Evolutionary conservation across 208 protist species (phyloP).

Genomic region (Sergeia podlipaevii): DNA sequence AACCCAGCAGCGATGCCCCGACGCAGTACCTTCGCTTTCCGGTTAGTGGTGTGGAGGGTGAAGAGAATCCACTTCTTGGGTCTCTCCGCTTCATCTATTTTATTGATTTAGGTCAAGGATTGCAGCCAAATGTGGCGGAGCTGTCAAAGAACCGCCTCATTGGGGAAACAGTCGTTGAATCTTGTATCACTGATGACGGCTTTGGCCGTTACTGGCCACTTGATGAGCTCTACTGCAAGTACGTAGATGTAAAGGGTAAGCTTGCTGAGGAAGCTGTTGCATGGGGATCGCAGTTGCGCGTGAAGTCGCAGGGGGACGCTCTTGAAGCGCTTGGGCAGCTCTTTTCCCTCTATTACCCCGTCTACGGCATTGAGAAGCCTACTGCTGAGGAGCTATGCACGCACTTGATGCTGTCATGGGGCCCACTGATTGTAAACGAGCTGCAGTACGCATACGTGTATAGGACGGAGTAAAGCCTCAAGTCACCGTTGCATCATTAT

Average conservation of each 20-base stretch:
- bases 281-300: conserved; percentile 43
- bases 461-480: conserved; percentile 1
- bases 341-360: conserved; percentile 50
- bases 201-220: conserved; percentile 85
- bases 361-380: conserved; percentile 41
- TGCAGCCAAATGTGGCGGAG: conserved; percentile 48
- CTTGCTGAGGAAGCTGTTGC: conserved; percentile 29
- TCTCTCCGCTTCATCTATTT: conserved; percentile 69
- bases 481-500: no score
- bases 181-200: conserved; percentile 81
- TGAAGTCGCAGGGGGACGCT: conserved; percentile 48
- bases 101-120: conserved; percentile 84
- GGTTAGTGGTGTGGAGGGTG: background rate
- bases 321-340: conserved; percentile 46
- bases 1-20: conserved; percentile 20
- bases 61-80: background rate
- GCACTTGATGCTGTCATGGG: conserved; percentile 50
- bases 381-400: conserved; percentile 34
- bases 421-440: conserved; percentile 12
- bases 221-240: conserved; percentile 73
- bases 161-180: conserved; percentile 73
- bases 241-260: conserved; percentile 50
- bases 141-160: conserved; percentile 51
- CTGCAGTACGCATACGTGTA: conserved; percentile 51
- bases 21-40: conserved; percentile 72